Percentiles rank a stretch among this genome's conserved stretches.
phyloP scores from a whole-genome alignment of 2,329 filamentous ascomycete species.

The Aspergillus japonicus region DNA sequence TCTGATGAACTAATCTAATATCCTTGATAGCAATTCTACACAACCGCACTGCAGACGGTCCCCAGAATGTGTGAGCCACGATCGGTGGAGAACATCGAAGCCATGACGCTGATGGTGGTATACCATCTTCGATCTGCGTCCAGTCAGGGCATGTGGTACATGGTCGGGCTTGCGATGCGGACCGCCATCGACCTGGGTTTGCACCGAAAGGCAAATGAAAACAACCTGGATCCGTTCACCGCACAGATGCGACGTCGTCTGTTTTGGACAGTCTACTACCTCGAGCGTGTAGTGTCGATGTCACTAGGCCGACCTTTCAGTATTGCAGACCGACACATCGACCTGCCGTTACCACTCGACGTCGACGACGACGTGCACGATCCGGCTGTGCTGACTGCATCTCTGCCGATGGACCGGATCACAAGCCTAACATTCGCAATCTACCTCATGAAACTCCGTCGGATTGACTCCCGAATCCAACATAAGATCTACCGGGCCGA shows the following conservation, averaged over 20 bases:
- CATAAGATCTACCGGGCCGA: constrained; percentile 55
- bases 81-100: constrained; percentile 53
- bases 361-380: constrained; percentile 45
- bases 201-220: constrained; percentile 50
- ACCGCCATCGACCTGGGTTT: constrained; percentile 54
- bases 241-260: constrained; percentile 49
- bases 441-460: constrained; percentile 48
- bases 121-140: constrained; percentile 54
- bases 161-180: constrained; percentile 55
- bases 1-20: background rate
- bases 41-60: constrained; percentile 51
- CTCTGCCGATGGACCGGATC: constrained; percentile 29
- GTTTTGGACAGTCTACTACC: constrained; percentile 55
- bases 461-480: constrained; percentile 51
- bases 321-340: constrained; percentile 53
- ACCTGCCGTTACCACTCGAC: constrained; percentile 49
- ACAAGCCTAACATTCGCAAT: constrained; percentile 45
- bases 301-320: constrained; percentile 53
- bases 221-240: constrained; percentile 41
- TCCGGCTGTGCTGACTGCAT: constrained; percentile 31
- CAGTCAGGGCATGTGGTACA: constrained; percentile 55
- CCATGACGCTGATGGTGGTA: constrained; percentile 52
- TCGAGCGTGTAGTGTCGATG: constrained; percentile 52
- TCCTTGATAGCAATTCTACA: constrained; percentile 46
- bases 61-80: constrained; percentile 50